These are phyloP conservation scores for Chrysoporthe puriensis DNA, from an alignment of 2,329 filamentous ascomycete species.

Conservation along the genomic window DNA sequence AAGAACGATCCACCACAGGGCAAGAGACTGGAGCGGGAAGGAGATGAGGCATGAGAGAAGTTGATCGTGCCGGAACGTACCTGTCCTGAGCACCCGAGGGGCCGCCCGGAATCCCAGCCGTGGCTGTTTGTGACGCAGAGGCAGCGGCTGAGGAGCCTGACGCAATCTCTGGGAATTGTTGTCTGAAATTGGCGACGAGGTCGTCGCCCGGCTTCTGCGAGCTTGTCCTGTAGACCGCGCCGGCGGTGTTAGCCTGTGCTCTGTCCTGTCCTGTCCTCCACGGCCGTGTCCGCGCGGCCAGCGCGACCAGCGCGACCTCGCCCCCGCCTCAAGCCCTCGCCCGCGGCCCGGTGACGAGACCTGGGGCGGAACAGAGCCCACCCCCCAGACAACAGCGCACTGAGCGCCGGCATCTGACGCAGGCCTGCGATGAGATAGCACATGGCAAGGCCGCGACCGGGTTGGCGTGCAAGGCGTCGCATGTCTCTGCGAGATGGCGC, in stretches of 20 bases:
- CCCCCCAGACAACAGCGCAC: neutral
- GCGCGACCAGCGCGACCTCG: neutral
- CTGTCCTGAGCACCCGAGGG: constrained; percentile 38
- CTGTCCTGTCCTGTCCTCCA: neutral
- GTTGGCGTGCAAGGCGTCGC: neutral
- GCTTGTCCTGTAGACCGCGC: constrained; percentile 59
- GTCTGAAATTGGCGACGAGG: constrained; percentile 81
- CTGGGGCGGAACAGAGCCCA: neutral
- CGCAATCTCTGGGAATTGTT: constrained; percentile 74
- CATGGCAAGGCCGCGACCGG: neutral
- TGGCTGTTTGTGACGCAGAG: constrained; percentile 42
- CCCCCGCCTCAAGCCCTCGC: neutral
- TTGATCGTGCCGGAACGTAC: constrained; percentile 32
- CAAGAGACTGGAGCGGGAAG: neutral
- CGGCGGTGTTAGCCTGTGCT: constrained; percentile 15
- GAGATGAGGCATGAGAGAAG: neutral
- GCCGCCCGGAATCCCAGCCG: constrained; percentile 39
- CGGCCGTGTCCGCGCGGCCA: neutral
- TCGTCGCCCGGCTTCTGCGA: constrained; percentile 86
- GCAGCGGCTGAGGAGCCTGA: constrained; percentile 50
- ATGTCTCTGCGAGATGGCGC: neutral
- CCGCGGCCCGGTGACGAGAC: neutral
- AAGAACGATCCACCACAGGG: neutral
- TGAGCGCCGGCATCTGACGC: neutral
- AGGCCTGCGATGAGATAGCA: neutral